Evolutionary conservation across 306 rosid genomes (phyloP).

Genomic region (Quercus cerris): DNA sequence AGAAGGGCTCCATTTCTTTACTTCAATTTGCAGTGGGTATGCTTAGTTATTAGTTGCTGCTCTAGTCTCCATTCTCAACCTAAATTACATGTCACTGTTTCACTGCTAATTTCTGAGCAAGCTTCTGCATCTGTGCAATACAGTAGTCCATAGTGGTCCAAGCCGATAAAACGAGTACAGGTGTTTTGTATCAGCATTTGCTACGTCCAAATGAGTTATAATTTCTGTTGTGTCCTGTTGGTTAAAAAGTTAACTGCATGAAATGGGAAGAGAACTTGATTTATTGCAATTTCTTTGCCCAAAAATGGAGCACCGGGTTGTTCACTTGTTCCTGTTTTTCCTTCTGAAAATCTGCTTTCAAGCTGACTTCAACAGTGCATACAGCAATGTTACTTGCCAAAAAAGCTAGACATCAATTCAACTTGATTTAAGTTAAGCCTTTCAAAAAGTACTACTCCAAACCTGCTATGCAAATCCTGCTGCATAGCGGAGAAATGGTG

Average conservation of each 20-base stretch:
- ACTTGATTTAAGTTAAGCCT: neutral
- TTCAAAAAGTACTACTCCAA: neutral
- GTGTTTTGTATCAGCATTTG: neutral
- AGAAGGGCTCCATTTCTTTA: conserved; percentile 13
- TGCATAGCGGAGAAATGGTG: neutral
- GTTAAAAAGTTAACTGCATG: neutral
- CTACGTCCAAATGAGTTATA: neutral
- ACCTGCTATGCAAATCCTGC: neutral
- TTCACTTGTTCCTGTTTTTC: neutral
- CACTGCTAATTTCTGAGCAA: conserved; percentile 2
- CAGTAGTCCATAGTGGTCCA: neutral
- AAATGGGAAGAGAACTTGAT: neutral
- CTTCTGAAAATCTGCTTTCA: too few relatives aligned
- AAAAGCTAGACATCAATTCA: neutral
- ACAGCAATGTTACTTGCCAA: neutral
- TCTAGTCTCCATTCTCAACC: conserved; percentile 14
- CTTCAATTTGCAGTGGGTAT: conserved; percentile 17
- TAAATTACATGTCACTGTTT: neutral
- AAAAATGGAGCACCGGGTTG: neutral
- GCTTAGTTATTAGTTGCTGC: conserved; percentile 20
- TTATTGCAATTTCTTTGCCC: neutral
- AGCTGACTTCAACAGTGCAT: neutral
- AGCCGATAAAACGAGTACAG: neutral
- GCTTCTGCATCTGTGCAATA: neutral
- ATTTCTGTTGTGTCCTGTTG: neutral